These are phyloP conservation scores for Acrodontium crateriforme DNA, from an alignment of 2,329 filamentous ascomycete species.

Conservation along the genomic window DNA sequence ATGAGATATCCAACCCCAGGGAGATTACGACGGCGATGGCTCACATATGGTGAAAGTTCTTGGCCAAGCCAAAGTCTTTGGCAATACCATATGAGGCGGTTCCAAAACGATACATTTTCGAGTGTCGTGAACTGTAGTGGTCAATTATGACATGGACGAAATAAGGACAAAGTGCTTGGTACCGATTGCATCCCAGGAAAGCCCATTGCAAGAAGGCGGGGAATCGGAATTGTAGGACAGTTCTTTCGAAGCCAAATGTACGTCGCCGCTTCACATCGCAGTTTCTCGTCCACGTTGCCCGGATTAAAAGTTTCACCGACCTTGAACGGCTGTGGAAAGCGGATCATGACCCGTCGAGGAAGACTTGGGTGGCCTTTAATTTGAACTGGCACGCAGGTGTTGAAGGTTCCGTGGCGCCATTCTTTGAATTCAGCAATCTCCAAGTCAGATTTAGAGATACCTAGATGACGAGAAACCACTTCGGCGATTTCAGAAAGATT, in stretches of 20 bases:
- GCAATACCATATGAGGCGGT: slow-evolving; percentile 4
- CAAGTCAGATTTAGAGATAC: too few relatives aligned
- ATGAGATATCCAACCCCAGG: slow-evolving; percentile 4
- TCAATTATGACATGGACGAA: too few relatives aligned
- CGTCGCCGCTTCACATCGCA: slow-evolving; percentile 26
- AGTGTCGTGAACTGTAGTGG: slow-evolving; percentile 4
- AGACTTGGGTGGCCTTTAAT: too few relatives aligned
- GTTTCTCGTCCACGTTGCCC: slow-evolving; percentile 32
- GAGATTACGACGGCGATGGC: slow-evolving; percentile 2
- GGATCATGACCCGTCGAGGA: slow-evolving; percentile 5
- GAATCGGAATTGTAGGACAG: slow-evolving; percentile 25
- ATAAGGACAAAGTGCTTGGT: too few relatives aligned
- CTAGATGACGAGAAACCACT: too few relatives aligned
- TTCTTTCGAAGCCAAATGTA: slow-evolving; percentile 27
- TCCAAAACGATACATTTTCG: slow-evolving; percentile 4
- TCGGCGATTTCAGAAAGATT: too few relatives aligned
- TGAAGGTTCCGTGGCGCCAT: too few relatives aligned
- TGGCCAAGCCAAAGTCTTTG: too few relatives aligned
- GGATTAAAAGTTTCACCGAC: slow-evolving; percentile 25
- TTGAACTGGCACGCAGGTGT: too few relatives aligned
- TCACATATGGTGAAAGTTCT: slow-evolving; percentile 5
- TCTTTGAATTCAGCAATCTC: too few relatives aligned
- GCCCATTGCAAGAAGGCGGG: slow-evolving; percentile 23
- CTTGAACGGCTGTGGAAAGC: slow-evolving; percentile 7
- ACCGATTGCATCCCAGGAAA: slow-evolving; percentile 10